A percentile compares a stretch with the other conserved stretches of the same genome.
These are phyloP conservation scores for Xylariaceae sp. DNA, from an alignment of 2,329 filamentous ascomycete genomes.

Conservation along the genomic window DNA sequence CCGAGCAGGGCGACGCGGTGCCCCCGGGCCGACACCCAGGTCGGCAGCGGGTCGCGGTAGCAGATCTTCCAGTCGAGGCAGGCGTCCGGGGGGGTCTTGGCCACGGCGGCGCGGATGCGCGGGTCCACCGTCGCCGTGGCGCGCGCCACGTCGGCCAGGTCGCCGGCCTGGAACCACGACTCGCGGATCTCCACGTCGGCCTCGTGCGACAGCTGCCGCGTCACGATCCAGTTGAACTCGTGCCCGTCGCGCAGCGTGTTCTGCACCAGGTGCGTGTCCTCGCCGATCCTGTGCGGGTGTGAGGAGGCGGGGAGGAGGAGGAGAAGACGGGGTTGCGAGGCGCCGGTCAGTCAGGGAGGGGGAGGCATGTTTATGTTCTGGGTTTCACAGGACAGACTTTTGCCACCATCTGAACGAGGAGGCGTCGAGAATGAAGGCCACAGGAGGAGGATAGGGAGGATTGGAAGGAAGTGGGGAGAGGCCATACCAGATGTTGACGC, in stretches of 20 bases:
- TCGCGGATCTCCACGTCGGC: constrained; percentile 36
- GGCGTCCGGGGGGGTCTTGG: constrained; percentile 32
- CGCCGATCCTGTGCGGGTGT: constrained; percentile 27
- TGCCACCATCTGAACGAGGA: too few relatives aligned
- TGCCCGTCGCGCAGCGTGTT: constrained; percentile 34
- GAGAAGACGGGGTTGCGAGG: too few relatives aligned
- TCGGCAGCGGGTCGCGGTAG: constrained; percentile 43
- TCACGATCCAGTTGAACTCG: constrained; percentile 41
- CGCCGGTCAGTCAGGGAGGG: too few relatives aligned
- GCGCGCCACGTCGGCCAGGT: constrained; percentile 35
- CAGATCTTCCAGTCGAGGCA: constrained; percentile 49
- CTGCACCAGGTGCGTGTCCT: constrained; percentile 35
- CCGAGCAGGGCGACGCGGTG: constrained; percentile 43
- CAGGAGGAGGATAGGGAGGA: too few relatives aligned
- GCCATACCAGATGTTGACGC: constrained; percentile 33
- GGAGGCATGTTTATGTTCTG: too few relatives aligned
- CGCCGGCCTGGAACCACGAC: constrained; percentile 40
- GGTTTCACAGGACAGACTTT: too few relatives aligned
- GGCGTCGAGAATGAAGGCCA: too few relatives aligned
- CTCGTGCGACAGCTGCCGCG: constrained; percentile 34
- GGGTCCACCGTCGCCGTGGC: constrained; percentile 32
- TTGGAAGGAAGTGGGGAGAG: too few relatives aligned
- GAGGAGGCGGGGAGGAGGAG: too few relatives aligned
- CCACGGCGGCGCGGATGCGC: constrained; percentile 36
- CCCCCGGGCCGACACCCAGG: constrained; percentile 43